Conservation (phyloP, 2,329 filamentous ascomycete genomes). For the Fusarium sp. region DNA sequence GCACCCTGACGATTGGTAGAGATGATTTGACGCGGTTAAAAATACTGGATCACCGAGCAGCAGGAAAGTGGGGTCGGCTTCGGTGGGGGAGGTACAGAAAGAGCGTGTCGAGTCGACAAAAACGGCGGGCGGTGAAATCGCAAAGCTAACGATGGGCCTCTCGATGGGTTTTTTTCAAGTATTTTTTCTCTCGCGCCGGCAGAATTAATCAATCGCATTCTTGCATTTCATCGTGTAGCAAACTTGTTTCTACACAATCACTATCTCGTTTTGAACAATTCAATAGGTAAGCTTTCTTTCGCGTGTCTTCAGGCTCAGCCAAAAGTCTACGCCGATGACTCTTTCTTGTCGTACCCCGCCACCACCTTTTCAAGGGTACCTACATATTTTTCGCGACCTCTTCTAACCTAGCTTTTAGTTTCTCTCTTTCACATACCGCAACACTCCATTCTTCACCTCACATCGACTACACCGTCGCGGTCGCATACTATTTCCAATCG, state of each 20-base stretch:
- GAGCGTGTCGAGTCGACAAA: conserved; percentile 29
- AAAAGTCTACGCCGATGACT: conserved; percentile 41
- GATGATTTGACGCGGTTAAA: neutral
- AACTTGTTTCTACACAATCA: conserved; percentile 2
- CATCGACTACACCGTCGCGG: conserved; percentile 9
- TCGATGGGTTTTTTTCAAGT: conserved; percentile 35
- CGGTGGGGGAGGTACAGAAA: conserved; percentile 20
- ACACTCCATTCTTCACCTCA: conserved; percentile 1
- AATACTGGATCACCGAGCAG: neutral
- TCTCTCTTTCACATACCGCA: conserved; percentile 9
- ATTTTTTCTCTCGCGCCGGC: conserved; percentile 42
- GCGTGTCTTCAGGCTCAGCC: conserved; percentile 4
- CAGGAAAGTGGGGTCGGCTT: conserved; percentile 36
- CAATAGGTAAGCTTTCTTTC: conserved; percentile 24
- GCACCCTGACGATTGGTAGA: neutral
- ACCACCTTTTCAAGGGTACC: conserved; percentile 36
- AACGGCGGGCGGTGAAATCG: conserved; percentile 48
- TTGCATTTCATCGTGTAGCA: conserved; percentile 19
- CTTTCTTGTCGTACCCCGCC: conserved; percentile 44
- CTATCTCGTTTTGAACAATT: neutral
- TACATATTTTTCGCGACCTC: conserved; percentile 36
- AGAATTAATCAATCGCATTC: conserved; percentile 43
- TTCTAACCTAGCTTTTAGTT: conserved; percentile 34
- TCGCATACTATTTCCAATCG: conserved; percentile 19
- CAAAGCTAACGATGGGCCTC: conserved; percentile 37